A percentile compares a stretch with the other conserved stretches of the same genome.
phyloP scores from a whole-genome alignment of 768 basidiomycete species.

The Leccinellum albellum region DNA sequence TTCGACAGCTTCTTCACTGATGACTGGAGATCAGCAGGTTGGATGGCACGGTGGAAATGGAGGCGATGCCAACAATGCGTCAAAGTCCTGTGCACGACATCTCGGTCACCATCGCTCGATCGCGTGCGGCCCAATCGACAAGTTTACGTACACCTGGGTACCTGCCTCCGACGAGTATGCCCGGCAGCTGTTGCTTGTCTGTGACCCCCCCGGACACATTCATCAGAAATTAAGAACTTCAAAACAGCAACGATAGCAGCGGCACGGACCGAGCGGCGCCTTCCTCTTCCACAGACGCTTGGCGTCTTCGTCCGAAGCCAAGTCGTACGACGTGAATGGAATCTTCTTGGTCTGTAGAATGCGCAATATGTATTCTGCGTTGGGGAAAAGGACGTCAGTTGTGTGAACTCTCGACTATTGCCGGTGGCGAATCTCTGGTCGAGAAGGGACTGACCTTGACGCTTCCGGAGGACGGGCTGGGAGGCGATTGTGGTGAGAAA shows the following conservation, averaged over 20 bases:
- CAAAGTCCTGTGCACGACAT: constrained; percentile 49
- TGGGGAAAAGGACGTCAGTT: not conserved
- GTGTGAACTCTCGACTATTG: not conserved
- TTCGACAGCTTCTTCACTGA: constrained; percentile 83
- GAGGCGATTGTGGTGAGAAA: constrained; percentile 89
- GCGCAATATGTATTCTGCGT: constrained; percentile 72
- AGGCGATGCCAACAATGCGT: constrained; percentile 59
- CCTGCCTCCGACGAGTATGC: constrained; percentile 72
- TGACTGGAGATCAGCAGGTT: constrained; percentile 6
- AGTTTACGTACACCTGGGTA: constrained; percentile 66
- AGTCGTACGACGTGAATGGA: constrained; percentile 74
- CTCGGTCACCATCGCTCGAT: constrained; percentile 6
- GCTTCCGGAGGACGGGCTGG: constrained; percentile 69
- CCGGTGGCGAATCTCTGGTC: not conserved
- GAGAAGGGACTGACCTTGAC: constrained; percentile 57
- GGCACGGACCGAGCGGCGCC: constrained; percentile 56
- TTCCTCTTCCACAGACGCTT: constrained; percentile 80
- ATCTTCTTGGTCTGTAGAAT: constrained; percentile 86
- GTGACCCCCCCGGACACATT: not conserved
- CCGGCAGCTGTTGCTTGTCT: constrained; percentile 85
- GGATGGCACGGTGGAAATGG: not conserved
- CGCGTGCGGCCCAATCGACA: not conserved
- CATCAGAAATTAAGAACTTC: constrained; percentile 1
- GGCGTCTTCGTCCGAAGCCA: constrained; percentile 80
- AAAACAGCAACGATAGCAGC: not conserved